These are phyloP conservation scores for Byssoonygena ceratinophila DNA, from an alignment of 2,329 filamentous ascomycete species.

Conservation along the genomic window DNA sequence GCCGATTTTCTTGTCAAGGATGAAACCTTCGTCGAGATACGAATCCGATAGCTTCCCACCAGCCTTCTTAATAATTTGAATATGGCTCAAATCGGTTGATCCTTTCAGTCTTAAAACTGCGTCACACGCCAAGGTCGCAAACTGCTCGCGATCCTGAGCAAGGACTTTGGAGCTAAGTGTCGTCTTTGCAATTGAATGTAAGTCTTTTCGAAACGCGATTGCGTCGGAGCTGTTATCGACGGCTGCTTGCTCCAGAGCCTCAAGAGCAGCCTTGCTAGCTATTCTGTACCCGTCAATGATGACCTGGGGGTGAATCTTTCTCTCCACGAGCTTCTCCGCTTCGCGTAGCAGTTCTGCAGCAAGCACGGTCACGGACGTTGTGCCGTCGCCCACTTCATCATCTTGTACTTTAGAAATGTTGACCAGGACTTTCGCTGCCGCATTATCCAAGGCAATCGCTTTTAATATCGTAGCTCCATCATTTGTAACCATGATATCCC, in stretches of 20 bases:
- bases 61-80: constrained; percentile 99
- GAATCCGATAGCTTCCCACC: constrained; percentile 96
- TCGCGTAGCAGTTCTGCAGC: constrained; percentile 91
- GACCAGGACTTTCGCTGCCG: constrained; percentile 92
- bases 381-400: constrained; percentile 95
- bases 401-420: constrained; percentile 99
- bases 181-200: constrained; percentile 81
- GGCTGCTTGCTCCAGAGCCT: constrained; percentile 70
- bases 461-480: constrained; percentile 98
- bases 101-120: constrained; percentile 82
- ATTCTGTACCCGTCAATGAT: constrained; percentile 99
- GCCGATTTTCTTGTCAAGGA: constrained; percentile 97
- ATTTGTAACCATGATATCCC: constrained; percentile 97
- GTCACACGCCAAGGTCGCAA: constrained; percentile 78
- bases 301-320: constrained; percentile 98
- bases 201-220: constrained; percentile 76
- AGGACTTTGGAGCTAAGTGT: constrained; percentile 97
- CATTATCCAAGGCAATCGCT: constrained; percentile 95
- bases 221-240: constrained; percentile 81
- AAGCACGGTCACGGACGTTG: constrained; percentile 92
- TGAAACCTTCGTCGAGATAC: constrained; percentile 96
- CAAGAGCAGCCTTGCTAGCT: constrained; percentile 79
- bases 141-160: constrained; percentile 80
- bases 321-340: constrained; percentile 91
- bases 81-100: constrained; percentile 89